A percentile compares a stretch with the other conserved stretches of the same genome.
These are phyloP conservation scores for Debaryomyces sp. DNA, from an alignment of 1,139 yeast genomes.

Conservation along the genomic window DNA sequence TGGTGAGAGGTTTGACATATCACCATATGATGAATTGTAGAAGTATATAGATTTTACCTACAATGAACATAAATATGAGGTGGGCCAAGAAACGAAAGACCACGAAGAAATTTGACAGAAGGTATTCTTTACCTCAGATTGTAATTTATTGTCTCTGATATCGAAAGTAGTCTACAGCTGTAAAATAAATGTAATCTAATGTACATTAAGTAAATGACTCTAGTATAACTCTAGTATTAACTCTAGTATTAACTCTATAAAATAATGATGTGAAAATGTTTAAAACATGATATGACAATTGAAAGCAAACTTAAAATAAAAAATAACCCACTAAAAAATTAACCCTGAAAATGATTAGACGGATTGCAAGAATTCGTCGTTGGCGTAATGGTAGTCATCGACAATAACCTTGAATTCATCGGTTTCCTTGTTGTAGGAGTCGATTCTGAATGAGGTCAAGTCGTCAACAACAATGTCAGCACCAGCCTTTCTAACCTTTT, in stretches of 20 bases:
- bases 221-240: not conserved
- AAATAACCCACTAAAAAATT: not conserved
- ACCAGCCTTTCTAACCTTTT: slow-evolving; percentile 70
- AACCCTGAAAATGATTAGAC: slow-evolving; percentile 14
- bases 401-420: slow-evolving; percentile 51
- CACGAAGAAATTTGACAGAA: no score
- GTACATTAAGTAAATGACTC: slow-evolving; percentile 8
- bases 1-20: no score
- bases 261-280: slow-evolving; percentile 2
- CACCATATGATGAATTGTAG: no score
- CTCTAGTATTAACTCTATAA: slow-evolving; percentile 4
- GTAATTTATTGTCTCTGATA: no score
- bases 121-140: no score
- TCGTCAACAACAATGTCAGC: slow-evolving; percentile 82
- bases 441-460: slow-evolving; percentile 52
- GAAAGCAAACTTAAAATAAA: slow-evolving; percentile 6
- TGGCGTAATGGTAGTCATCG: slow-evolving; percentile 47
- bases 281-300: not conserved
- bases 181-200: slow-evolving; percentile 6
- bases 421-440: slow-evolving; percentile 46
- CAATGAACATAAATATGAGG: no score
- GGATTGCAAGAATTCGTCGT: slow-evolving; percentile 43
- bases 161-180: not conserved
- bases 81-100: no score
- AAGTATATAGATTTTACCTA: no score